Base-by-base conservation (phyloP, 2,329 filamentous ascomycete genomes). In the Madurella mycetomatis region DNA sequence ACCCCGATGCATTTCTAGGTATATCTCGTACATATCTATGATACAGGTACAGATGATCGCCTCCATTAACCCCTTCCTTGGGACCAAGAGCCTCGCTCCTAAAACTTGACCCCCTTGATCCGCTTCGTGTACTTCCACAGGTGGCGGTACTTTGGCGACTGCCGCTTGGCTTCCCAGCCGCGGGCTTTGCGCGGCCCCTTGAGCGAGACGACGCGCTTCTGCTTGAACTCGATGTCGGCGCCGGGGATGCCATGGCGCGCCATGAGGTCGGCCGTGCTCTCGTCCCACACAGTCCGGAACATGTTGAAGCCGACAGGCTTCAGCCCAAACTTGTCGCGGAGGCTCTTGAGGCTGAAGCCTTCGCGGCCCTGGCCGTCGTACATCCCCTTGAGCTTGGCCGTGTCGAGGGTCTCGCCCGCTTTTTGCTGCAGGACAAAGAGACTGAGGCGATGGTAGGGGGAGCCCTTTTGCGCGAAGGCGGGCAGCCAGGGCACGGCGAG, bases 241-340 rank as follows among this genome's bases (percentile, higher is more conserved):
- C 90, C 90, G 30, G 83, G 80, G 58, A 95, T 78, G 56, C 82
- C 84, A 63, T 88, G 82, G 64, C 88, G 82, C 67, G 84, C 77
- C 92, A 99, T 96, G 59, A 99, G 90, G 48, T 77, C 84, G n/a
- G 83, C 84, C 50, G 89, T 99, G 64, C 82, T 83, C 56, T 94
- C 88, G 70, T 99, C 94, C 90, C 92, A 97, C 61, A 87, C 76
- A 56, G 84, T 86, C 62, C 94, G 85, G 84, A 97, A 99, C 64
- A 99, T 75, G 68, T 85, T 89, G 64, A 90, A 88, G 42, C 92
- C 92, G 55, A 96, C 84, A 8, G 92, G 83, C 55, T 76, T 79
- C 57, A 94, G 75, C 54, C 76, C 72, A 68, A 89, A 83, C 68
- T 84, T 85, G 67, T 85, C 81, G 61, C 86, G 81, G 70, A 95